Base-by-base conservation (phyloP, 1,139 yeast genomes). In the Candida tetrigidarum region DNA sequence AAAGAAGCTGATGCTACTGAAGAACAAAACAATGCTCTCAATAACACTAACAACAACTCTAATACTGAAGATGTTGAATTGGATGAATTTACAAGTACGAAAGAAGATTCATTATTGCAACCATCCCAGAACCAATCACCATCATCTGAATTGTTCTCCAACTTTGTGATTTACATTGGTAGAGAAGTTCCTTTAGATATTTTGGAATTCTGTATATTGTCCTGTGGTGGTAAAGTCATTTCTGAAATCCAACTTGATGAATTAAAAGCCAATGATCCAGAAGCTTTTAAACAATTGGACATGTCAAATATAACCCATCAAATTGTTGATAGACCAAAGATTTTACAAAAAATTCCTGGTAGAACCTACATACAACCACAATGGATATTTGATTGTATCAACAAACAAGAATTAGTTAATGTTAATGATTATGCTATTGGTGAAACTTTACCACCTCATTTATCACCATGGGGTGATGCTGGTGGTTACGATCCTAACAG, bases 401-500 rank as follows among this genome's bases (percentile, higher is more conserved):
- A 93, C 71, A 86, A 86, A 69, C 80, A 83, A 42, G 76, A 79
- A 51, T 76, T 93, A 51, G 75, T 87, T 46, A 80, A 93, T 30
- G 97, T 88, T 20, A 84, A 85, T 46, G 78, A 76, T 47, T 93
- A 93, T 63, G 87, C 95, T 37, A 96, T 97, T 3, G 99, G 99
- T 46, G 98, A 93, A 69, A 74, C 91, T 8, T 77, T 95, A 51
- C 98, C 98, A 39, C 98, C 99, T 35, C 99, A 93, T 68, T 78
- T 95, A 62, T 87, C 96, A 45, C 99, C 99, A 73, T 93, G 99
- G 98, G 98, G 98, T 55, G 98, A 93, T 70, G 81, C 92, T 46
- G 90, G 87, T 57, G 87, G 85, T 44, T 93, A 93, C 67, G 83
- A 92, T 67, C 99, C 99, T 55, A 83, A 77, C 47, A 86, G 81